These are phyloP conservation scores for Aspergillus quadricinctus DNA, from an alignment of 2,329 filamentous ascomycete genomes.

Conservation along the genomic window DNA sequence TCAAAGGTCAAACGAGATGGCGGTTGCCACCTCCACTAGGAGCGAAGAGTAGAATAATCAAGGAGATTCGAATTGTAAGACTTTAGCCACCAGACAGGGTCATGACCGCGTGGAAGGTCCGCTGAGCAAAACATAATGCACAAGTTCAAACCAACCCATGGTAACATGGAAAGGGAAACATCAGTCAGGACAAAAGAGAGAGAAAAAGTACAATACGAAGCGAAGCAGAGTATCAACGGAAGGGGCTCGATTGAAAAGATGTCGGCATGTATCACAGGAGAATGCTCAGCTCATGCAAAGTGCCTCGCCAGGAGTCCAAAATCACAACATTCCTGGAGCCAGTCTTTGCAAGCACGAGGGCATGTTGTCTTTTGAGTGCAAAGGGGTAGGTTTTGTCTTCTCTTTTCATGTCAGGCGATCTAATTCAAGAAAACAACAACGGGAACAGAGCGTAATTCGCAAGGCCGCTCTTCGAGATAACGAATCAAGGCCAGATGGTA, in stretches of 20 bases:
- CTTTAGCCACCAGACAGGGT: conserved; percentile 10
- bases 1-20: not conserved
- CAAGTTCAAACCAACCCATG: conserved; percentile 17
- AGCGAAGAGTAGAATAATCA: not conserved
- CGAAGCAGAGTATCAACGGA: conserved; percentile 19
- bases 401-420: conserved; percentile 20
- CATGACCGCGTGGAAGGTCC: conserved; percentile 5
- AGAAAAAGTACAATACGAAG: conserved; percentile 4
- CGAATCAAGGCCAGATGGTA: conserved; percentile 32
- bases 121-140: conserved; percentile 15
- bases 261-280: conserved; percentile 16
- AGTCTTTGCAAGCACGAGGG: conserved; percentile 6
- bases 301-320: conserved; percentile 18
- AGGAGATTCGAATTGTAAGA: conserved; percentile 4
- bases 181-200: conserved; percentile 9
- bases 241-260: conserved; percentile 11
- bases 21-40: not conserved
- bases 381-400: conserved; percentile 12
- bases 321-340: conserved; percentile 14
- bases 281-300: conserved; percentile 19
- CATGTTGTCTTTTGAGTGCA: conserved; percentile 1
- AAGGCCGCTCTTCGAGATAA: conserved; percentile 28
- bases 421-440: conserved; percentile 20
- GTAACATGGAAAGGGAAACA: conserved; percentile 19
- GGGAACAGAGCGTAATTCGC: conserved; percentile 20